Evolutionary conservation across 805 yeast genomes (phyloP), one percentile per base, ranked within the genome.

Genomic region (Starmerella scarabaei): DNA sequence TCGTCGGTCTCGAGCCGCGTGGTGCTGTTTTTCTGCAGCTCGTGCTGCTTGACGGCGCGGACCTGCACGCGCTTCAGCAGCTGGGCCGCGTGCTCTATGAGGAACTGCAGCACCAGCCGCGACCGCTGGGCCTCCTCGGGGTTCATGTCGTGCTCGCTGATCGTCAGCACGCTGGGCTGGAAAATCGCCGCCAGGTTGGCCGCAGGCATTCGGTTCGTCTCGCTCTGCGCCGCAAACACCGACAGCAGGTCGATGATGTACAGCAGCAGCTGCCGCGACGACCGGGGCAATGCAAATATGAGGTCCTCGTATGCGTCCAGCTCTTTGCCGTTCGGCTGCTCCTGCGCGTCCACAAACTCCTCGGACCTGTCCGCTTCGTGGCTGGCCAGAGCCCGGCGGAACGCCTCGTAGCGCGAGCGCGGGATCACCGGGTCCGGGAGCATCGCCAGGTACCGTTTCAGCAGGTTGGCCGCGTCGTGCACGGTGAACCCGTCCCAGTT

Each of bases 151-250:
- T 91, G 96, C 49, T 70, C 72, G 4, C 95, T 94, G 58, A 88
- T 97, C 8, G 93, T 80, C 38, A 91, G 65, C 15, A 91, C 75
- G n/a, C 94, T 81, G 3, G 98, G 97, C 62, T 91, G 98, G 64
- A 91, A 91, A 42, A 91, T 82, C 2, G 97, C 94, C 1, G 97
- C 94, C 48, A 91, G 65, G 57, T 91, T 91, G 52, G 84, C 73
- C 1, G 94, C 82, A 2, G 95, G 76, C 99, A 91, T 91, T 48
- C 83, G 65, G 57, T 86, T 91, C 44, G 73, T 73, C 36, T 71
- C 72, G 14, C 93, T 70, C 53, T 80, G 77, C 43, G 79, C 73
- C 32, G 85, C 80, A 53, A 91, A 93, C 63, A 85, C 72, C 12
- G 93, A 79, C 43, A 91, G 66, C 48, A 91, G 64, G 59, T 91